phyloP scores from a whole-genome alignment of 2,329 filamentous ascomycete genomes.

The Cordyceps javanica region DNA sequence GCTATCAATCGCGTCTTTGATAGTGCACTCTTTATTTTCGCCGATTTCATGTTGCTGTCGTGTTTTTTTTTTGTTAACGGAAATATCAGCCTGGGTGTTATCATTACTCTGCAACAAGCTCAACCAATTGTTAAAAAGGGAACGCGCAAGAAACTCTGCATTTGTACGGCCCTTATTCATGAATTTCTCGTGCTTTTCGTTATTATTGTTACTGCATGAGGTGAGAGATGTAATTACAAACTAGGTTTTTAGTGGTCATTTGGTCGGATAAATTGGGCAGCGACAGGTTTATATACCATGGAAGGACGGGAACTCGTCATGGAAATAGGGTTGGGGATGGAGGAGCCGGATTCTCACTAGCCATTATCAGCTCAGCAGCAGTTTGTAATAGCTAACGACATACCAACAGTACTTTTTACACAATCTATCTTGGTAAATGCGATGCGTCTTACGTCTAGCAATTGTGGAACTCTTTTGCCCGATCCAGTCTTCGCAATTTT shows the following conservation, averaged over 20 bases:
- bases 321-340: neutral
- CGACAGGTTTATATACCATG: conserved; percentile 2
- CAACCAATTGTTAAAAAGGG: neutral
- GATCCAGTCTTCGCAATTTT: neutral
- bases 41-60: neutral
- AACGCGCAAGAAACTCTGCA: neutral
- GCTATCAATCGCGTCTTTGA: neutral
- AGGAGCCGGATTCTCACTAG: neutral
- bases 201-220: neutral
- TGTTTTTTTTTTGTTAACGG: neutral
- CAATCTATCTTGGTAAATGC: neutral
- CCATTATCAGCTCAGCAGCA: neutral
- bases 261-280: neutral
- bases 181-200: neutral
- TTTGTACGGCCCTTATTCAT: neutral
- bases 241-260: neutral
- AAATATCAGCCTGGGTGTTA: neutral
- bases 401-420: conserved; percentile 4
- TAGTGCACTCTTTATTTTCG: neutral
- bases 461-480: neutral
- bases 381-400: conserved; percentile 1
- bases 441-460: neutral
- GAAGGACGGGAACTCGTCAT: neutral
- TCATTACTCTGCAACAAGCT: neutral
- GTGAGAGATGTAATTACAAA: neutral